These are phyloP conservation scores for Amanita molliuscula DNA, from an alignment of 768 basidiomycete genomes.

Conservation along the genomic window DNA sequence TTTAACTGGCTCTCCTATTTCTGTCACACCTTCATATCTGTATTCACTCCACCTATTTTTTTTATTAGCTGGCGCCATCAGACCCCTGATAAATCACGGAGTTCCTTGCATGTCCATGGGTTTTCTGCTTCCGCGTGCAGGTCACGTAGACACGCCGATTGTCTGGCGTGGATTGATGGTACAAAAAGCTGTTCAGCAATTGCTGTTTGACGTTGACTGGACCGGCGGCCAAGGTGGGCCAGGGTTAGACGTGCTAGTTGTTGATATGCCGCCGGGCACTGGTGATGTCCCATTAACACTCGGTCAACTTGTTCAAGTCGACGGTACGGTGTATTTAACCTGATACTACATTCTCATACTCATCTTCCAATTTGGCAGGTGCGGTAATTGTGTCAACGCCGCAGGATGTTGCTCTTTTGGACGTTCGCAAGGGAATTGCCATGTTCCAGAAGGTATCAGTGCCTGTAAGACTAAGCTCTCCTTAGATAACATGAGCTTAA, in stretches of 20 bases:
- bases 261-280: slow-evolving; percentile 97
- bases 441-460: slow-evolving; percentile 88
- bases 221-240: slow-evolving; percentile 25
- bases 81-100: slow-evolving; percentile 82
- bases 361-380: slow-evolving; percentile 33
- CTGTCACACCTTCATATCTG: neutral
- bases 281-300: slow-evolving; percentile 92
- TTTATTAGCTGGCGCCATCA: slow-evolving; percentile 56
- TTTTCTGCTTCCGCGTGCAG: slow-evolving; percentile 65
- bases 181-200: slow-evolving; percentile 93
- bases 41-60: neutral
- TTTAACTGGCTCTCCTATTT: neutral
- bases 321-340: slow-evolving; percentile 43
- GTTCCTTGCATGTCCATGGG: slow-evolving; percentile 97
- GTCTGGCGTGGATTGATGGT: slow-evolving; percentile 99
- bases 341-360: neutral
- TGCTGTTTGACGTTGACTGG: slow-evolving; percentile 97
- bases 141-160: slow-evolving; percentile 63
- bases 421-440: slow-evolving; percentile 85
- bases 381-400: slow-evolving; percentile 93
- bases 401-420: slow-evolving; percentile 86
- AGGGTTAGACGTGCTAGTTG: slow-evolving; percentile 74
- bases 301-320: slow-evolving; percentile 75
- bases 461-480: slow-evolving; percentile 44
- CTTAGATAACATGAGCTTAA: neutral